Base-by-base conservation (phyloP, 805 yeast species). In the Wickerhamomyces rabaulensis region DNA sequence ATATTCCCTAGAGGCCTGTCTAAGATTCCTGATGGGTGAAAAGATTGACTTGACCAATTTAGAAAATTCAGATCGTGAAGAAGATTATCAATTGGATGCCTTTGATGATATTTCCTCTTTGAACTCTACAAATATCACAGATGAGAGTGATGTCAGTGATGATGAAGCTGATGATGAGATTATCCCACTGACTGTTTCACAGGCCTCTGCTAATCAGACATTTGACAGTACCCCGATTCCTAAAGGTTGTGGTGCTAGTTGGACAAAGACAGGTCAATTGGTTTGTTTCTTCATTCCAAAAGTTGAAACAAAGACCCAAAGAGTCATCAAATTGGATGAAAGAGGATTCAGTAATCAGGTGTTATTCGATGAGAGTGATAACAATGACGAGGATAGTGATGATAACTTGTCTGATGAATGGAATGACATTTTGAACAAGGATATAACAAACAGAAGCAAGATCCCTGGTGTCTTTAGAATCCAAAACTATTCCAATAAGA, bases 211-310 rank as follows among this genome's bases (percentile, higher is more conserved):
- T 19, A 59, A 57, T 26, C 67, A 70, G 1, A 57, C 71, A 4
- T 76, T 81, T 57, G 95, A 88, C 59, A 82, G 88, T 37, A 87
- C 96, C 0, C 97, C 97, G 0, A 75, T 91, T 13, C 97, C 97
- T 0, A 90, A 87, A 59, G 94, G 90, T 9, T 91, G 96, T 68
- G 97, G 97, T 9, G 97, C 96, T 0, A 70, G 79, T 1, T 91
- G 97, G 96, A 74, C 95, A 0, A 75, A 80, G 12, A 75, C 79
- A 3, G 97, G 97, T 0, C 79, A 79, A 48, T 68, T 91, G 43
- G 84, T 91, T 1, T 87, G 96, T 59, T 91, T 91, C 57, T 89
- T 88, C 65, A 76, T 84, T 9, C 81, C 84, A 0, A 78, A 77
- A 42, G 72, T 66, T 41, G 69, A 66, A 47, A 66, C 69, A 36